Percentiles rank a stretch among this genome's conserved stretches.
Evolutionary conservation across 805 yeast species (phyloP).

Genomic region (Nakazawaea peltata): DNA sequence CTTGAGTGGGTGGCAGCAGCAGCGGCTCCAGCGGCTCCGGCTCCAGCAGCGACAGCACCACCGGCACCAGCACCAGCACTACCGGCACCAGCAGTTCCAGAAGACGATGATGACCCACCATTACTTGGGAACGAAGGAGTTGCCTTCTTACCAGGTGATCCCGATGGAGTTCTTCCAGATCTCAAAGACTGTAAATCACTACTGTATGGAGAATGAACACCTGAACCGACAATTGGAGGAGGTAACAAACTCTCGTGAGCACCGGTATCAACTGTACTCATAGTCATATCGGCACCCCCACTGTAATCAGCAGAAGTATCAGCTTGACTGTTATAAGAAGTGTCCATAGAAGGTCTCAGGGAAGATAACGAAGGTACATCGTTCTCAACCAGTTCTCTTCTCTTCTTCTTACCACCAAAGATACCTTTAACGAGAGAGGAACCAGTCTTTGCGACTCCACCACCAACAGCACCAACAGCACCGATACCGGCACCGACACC

Average conservation of each 20-base stretch:
- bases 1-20: constrained; percentile 9
- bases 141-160: constrained; percentile 8
- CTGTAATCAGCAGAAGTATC: constrained; percentile 38
- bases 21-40: not conserved
- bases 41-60: not conserved
- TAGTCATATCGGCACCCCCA: constrained; percentile 36
- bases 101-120: not conserved
- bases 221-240: constrained; percentile 9
- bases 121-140: not conserved
- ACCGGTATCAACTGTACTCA: constrained; percentile 14
- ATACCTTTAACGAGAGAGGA: constrained; percentile 37
- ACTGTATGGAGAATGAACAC: constrained; percentile 13
- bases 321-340: constrained; percentile 21
- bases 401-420: constrained; percentile 26
- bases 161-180: constrained; percentile 19
- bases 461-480: constrained; percentile 30
- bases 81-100: constrained; percentile 2
- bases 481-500: constrained; percentile 30
- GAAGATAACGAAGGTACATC: constrained; percentile 7
- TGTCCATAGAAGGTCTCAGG: constrained; percentile 7
- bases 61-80: not conserved
- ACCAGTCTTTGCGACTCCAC: constrained; percentile 34
- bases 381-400: constrained; percentile 3
- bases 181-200: constrained; percentile 29
- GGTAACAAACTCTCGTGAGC: constrained; percentile 12